A percentile compares a stretch with the other conserved stretches of the same genome.
Evolutionary conservation across 73 alveolate species (phyloP).

Genomic region (Symbiodinium natans): DNA sequence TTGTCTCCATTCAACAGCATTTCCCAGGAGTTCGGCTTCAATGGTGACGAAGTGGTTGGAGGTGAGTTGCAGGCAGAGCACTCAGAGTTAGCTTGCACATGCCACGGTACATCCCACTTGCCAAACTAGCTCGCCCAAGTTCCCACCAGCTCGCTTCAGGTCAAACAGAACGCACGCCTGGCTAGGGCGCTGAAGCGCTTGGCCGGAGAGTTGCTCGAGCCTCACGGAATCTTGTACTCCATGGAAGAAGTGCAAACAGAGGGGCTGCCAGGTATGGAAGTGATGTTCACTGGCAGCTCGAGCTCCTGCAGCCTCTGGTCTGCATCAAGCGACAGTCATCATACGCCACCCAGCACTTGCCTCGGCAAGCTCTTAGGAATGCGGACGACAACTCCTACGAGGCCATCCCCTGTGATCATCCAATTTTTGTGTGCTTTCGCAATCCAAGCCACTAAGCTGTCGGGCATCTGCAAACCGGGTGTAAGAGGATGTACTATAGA

Average conservation of each 20-base stretch:
- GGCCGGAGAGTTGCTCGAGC: constrained; percentile 69
- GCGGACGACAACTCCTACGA: constrained; percentile 89
- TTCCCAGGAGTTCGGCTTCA: constrained; percentile 65
- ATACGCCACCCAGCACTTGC: not conserved
- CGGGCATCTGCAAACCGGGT: too few species aligned
- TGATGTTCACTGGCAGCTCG: constrained; percentile 91
- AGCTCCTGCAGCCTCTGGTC: constrained; percentile 50
- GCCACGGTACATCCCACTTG: too few species aligned
- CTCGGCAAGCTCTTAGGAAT: constrained; percentile 21
- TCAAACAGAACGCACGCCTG: constrained; percentile 76
- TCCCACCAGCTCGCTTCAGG: constrained; percentile 2
- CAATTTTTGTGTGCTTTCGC: not conserved
- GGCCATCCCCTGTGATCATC: not conserved
- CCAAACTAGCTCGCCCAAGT: not conserved
- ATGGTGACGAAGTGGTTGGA: constrained; percentile 46
- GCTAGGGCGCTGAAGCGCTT: constrained; percentile 89
- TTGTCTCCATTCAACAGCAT: too few species aligned
- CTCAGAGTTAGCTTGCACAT: too few species aligned
- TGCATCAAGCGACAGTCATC: not conserved
- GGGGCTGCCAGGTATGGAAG: constrained; percentile 52
- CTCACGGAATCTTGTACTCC: not conserved
- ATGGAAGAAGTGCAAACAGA: not conserved
- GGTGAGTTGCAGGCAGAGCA: constrained; percentile 71
- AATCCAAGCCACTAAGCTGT: not conserved
- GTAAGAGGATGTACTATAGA: too few species aligned